Conservation (phyloP, 352 stramenopile species). For the Pythium grandisporangium region DNA sequence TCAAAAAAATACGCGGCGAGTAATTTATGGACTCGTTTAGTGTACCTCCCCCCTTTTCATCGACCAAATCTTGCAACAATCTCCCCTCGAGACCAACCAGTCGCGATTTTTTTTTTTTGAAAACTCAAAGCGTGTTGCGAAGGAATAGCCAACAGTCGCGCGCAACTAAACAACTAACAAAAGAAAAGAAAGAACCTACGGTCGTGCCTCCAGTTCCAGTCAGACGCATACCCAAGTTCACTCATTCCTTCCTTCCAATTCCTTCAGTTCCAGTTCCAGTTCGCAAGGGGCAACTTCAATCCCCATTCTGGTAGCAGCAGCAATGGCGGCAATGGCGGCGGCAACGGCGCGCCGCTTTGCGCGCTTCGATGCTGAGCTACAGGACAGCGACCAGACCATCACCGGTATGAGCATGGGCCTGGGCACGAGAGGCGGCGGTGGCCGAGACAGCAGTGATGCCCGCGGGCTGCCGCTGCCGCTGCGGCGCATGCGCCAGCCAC, state of each 20-base stretch:
- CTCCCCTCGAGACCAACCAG: too few relatives aligned
- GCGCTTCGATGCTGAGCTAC: constrained; percentile 42
- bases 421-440: too few relatives aligned
- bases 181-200: neutral
- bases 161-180: neutral
- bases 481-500: too few relatives aligned
- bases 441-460: too few relatives aligned
- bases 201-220: neutral
- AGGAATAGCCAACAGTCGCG: neutral
- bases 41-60: too few relatives aligned
- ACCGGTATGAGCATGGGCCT: too few relatives aligned
- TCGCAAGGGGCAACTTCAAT: neutral
- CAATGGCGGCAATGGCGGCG: neutral
- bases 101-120: too few relatives aligned
- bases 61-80: too few relatives aligned
- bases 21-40: too few relatives aligned
- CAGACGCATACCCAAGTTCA: neutral
- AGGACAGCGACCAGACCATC: constrained; percentile 68
- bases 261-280: neutral
- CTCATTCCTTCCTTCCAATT: neutral
- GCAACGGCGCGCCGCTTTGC: constrained; percentile 18
- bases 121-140: too few relatives aligned
- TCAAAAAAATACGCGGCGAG: too few relatives aligned
- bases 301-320: neutral
- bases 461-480: neutral